These are phyloP conservation scores for Eucalyptus curtisii DNA, from an alignment of 345 rosid genomes.

Conservation along the genomic window DNA sequence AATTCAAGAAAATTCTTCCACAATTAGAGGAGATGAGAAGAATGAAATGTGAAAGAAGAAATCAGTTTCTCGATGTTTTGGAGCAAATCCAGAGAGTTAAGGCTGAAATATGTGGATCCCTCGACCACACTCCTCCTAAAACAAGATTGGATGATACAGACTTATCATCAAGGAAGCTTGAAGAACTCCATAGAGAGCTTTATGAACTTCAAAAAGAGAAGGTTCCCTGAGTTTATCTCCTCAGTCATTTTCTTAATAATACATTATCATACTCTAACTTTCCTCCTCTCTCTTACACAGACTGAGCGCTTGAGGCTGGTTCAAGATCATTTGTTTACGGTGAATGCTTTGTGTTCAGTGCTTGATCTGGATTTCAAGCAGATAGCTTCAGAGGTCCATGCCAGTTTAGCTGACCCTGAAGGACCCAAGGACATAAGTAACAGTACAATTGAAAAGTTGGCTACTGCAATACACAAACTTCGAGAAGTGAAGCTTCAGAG, in stretches of 20 bases:
- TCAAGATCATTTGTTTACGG: conserved; percentile 26
- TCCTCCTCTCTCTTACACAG: conserved; percentile 15
- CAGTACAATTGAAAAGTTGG: conserved; percentile 40
- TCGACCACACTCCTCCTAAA: conserved; percentile 11
- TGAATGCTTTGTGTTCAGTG: conserved; percentile 48
- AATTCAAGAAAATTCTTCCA: conserved; percentile 60
- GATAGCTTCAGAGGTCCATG: conserved; percentile 38
- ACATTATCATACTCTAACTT: not conserved
- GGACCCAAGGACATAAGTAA: conserved; percentile 43
- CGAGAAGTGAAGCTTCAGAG: conserved; percentile 75
- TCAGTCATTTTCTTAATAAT: not conserved
- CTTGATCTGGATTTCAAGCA: conserved; percentile 72
- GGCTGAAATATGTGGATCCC: conserved; percentile 45
- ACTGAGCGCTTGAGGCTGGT: conserved; percentile 56
- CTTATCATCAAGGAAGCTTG: conserved; percentile 67
- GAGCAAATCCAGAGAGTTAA: conserved; percentile 41
- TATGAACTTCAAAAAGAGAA: conserved; percentile 63
- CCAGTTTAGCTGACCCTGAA: conserved; percentile 40
- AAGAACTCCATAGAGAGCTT: conserved; percentile 56
- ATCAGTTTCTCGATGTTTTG: conserved; percentile 58
- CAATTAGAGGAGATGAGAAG: conserved; percentile 86
- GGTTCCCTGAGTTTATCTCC: conserved; percentile 17
- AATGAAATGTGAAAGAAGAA: conserved; percentile 65
- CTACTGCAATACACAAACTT: conserved; percentile 28
- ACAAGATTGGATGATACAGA: conserved; percentile 51